Conservation (phyloP, 441 rosid species). For the Populus trichocarpa region DNA sequence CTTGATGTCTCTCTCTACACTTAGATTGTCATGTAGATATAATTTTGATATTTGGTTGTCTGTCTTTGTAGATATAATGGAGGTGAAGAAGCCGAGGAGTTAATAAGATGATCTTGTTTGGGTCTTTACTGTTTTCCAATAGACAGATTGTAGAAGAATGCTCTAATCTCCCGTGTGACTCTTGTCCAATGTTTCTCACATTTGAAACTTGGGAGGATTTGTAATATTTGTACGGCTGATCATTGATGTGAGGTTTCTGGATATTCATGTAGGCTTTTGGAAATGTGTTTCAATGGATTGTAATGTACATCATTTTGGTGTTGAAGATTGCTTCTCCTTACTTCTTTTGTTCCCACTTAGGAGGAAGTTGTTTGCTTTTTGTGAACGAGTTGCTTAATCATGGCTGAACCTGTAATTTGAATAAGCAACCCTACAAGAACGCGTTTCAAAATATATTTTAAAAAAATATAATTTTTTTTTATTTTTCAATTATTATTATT, state of each 20-base stretch:
- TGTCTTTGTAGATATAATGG: conserved; percentile 13
- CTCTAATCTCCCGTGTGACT: background rate
- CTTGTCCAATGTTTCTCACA: background rate
- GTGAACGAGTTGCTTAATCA: background rate
- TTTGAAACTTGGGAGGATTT: conserved; percentile 5
- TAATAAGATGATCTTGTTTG: background rate
- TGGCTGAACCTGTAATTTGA: background rate
- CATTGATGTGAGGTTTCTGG: background rate
- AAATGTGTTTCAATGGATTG: background rate
- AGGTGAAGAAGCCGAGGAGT: background rate
- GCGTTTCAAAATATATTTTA: too few relatives aligned
- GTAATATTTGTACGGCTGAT: conserved; percentile 11
- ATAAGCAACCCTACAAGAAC: background rate
- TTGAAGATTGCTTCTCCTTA: background rate
- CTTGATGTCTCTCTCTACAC: background rate
- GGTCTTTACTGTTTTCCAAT: background rate
- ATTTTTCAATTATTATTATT: too few relatives aligned
- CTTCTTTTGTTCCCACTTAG: background rate
- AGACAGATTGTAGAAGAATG: conserved; percentile 7
- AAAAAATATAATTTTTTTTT: too few relatives aligned
- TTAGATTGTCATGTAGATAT: background rate
- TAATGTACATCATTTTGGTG: background rate
- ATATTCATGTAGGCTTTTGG: background rate
- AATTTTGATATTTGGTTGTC: background rate
- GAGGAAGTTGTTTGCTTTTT: background rate